Conservation (phyloP, 139 green algal genomes). For the Chlorella sorokiniana region DNA sequence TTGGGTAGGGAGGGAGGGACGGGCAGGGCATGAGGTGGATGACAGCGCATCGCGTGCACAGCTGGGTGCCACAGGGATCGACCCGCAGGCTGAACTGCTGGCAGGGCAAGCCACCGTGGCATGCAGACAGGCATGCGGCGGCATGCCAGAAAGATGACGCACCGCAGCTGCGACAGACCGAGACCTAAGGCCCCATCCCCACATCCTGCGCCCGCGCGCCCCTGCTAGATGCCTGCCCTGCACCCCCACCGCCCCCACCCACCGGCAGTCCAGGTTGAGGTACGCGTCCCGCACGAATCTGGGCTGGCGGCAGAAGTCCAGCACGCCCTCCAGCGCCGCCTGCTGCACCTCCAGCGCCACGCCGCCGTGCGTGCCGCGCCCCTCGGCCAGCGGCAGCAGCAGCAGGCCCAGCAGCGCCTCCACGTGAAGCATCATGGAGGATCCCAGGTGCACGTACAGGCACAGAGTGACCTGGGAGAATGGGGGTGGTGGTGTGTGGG, state of each 20-base stretch:
- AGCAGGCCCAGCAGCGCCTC: slow-evolving; percentile 81
- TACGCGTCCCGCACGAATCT: slow-evolving; percentile 88
- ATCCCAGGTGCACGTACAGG: slow-evolving; percentile 80
- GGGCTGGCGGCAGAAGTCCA: slow-evolving; percentile 88
- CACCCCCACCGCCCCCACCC: slow-evolving; percentile 22
- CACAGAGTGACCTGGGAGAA: slow-evolving; percentile 69
- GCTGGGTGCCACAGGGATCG: too few species aligned
- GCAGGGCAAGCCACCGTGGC: too few species aligned
- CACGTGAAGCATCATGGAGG: slow-evolving; percentile 81
- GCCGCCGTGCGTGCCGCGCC: slow-evolving; percentile 35
- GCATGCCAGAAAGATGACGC: too few species aligned
- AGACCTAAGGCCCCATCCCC: background rate
- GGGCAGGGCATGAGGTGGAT: background rate
- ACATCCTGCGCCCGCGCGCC: too few species aligned
- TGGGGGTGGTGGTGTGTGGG: too few species aligned
- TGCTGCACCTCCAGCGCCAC: slow-evolving; percentile 69
- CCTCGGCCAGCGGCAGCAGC: slow-evolving; percentile 86
- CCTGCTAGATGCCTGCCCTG: background rate
- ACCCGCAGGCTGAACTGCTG: too few species aligned
- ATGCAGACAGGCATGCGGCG: too few species aligned
- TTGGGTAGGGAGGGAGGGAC: background rate
- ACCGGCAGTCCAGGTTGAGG: slow-evolving; percentile 89
- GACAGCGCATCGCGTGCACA: too few species aligned
- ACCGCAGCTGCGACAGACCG: too few species aligned
- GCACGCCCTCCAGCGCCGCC: slow-evolving; percentile 88